Evolutionary conservation across 495 filamentous ascomycete genomes (phyloP).

Genomic region (Aspergillus steynii): DNA sequence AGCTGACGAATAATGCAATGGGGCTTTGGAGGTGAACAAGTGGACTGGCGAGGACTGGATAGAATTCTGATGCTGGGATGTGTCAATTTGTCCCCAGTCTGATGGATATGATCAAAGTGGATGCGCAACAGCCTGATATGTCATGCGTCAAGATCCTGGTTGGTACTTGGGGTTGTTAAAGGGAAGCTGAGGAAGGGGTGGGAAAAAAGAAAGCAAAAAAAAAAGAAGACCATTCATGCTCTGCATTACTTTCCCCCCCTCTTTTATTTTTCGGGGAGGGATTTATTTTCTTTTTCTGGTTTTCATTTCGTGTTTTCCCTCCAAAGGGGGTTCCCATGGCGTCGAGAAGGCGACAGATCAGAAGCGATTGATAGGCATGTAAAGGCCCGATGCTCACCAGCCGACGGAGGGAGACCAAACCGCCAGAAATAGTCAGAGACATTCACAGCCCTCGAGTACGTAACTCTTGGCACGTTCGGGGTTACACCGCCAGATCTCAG

Average conservation of each 20-base stretch:
- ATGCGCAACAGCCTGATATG: constrained; percentile 25
- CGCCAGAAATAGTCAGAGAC: constrained; percentile 2
- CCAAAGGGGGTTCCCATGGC: background rate
- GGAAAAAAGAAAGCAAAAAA: constrained; percentile 2
- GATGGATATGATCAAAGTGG: constrained; percentile 15
- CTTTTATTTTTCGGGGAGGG: background rate
- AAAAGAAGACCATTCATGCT: background rate
- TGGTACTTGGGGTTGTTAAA: background rate
- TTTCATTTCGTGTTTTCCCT: background rate
- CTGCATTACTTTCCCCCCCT: background rate
- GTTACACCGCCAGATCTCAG: constrained; percentile 25
- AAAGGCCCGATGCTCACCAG: background rate
- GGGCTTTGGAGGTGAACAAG: constrained; percentile 12
- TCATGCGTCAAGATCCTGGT: constrained; percentile 22
- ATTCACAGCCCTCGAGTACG: constrained; percentile 5
- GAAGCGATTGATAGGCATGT: background rate
- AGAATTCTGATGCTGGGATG: constrained; percentile 13
- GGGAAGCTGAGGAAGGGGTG: background rate
- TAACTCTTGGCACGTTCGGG: constrained; percentile 7
- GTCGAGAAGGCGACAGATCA: background rate
- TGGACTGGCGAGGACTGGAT: constrained; percentile 9
- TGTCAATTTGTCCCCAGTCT: constrained; percentile 22
- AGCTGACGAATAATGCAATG: constrained; percentile 23
- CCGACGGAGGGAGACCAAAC: constrained; percentile 1
- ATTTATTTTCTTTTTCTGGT: background rate